These are phyloP conservation scores for Chimonanthus salicifolius DNA, from an alignment of 164 flowering plant species.

Conservation along the genomic window DNA sequence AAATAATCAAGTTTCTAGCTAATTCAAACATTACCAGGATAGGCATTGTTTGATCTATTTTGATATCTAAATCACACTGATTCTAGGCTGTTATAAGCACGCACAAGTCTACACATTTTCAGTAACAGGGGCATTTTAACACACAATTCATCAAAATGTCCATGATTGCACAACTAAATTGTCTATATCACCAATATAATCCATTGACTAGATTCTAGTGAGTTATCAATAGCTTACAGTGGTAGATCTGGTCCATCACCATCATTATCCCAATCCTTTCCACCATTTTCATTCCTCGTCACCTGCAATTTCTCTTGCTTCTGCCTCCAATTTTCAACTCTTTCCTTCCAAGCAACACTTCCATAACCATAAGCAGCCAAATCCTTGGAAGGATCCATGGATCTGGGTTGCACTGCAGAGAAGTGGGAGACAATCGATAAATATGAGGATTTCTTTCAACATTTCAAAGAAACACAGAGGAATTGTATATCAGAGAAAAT, in stretches of 20 bases:
- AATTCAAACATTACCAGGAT: too few species aligned
- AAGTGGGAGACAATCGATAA: neutral
- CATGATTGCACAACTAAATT: neutral
- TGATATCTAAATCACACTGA: neutral
- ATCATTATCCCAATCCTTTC: constrained; percentile 42
- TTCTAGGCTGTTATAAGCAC: neutral
- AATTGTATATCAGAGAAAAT: neutral
- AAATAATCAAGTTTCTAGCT: too few species aligned
- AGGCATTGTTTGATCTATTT: neutral
- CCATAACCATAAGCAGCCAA: constrained; percentile 74
- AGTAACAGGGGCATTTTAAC: neutral
- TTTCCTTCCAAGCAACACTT: constrained; percentile 71
- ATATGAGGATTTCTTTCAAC: neutral
- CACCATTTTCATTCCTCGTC: constrained; percentile 40
- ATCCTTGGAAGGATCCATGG: constrained; percentile 71
- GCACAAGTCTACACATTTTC: neutral
- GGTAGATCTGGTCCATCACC: constrained; percentile 52
- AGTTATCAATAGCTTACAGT: constrained; percentile 29
- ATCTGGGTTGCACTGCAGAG: constrained; percentile 50
- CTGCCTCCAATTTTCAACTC: constrained; percentile 56
- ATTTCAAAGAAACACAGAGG: neutral
- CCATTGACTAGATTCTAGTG: neutral
- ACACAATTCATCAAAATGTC: neutral
- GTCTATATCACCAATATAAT: neutral
- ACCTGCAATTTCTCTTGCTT: constrained; percentile 49